These are phyloP conservation scores for Lepidium didymum DNA, from an alignment of 345 rosid genomes.

Conservation along the genomic window DNA sequence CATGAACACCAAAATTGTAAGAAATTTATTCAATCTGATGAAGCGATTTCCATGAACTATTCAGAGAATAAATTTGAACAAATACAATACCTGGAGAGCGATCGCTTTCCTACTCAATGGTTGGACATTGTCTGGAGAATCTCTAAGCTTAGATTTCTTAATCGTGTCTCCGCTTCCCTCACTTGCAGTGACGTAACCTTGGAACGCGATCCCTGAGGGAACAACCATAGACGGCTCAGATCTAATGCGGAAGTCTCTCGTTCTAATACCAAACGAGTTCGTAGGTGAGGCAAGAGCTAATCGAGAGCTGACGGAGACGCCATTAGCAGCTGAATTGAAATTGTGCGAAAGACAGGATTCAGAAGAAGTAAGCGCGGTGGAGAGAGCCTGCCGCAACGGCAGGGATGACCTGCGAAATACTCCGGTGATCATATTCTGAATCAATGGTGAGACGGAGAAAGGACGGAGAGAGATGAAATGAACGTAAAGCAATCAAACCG, in stretches of 20 bases:
- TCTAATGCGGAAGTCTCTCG: slow-evolving; percentile 37
- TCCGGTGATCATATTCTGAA: slow-evolving; percentile 27
- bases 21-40: neutral
- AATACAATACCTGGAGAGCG: slow-evolving; percentile 48
- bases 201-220: slow-evolving; percentile 41
- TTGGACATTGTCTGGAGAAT: slow-evolving; percentile 46
- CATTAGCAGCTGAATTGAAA: slow-evolving; percentile 11
- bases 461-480: neutral
- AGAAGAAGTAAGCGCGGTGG: neutral
- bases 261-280: neutral
- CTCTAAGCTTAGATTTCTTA: slow-evolving; percentile 32
- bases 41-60: neutral
- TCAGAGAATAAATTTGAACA: neutral
- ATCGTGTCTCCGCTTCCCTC: neutral
- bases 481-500: neutral
- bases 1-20: neutral
- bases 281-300: neutral
- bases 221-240: slow-evolving; percentile 35
- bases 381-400: neutral
- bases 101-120: slow-evolving; percentile 55
- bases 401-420: slow-evolving; percentile 12
- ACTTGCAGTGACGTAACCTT: slow-evolving; percentile 22
- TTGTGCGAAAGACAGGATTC: neutral
- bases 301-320: neutral
- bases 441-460: neutral